Conservation (phyloP, 805 yeast genomes). For the Yarrowia divulgata region DNA sequence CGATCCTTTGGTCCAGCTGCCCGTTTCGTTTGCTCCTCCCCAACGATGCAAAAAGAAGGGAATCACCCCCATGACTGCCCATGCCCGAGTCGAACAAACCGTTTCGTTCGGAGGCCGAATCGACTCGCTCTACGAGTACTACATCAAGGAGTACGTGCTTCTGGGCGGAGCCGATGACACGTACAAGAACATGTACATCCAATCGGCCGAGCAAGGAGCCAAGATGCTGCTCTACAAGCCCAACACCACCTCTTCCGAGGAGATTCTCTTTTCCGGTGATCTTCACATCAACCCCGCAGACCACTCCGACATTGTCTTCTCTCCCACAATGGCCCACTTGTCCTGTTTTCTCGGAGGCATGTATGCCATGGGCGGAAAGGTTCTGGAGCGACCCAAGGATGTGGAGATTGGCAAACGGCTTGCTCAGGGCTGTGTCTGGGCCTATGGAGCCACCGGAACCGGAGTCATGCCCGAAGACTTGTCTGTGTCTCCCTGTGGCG, state of each 20-base stretch:
- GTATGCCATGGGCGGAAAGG: conserved; percentile 57
- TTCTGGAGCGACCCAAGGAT: conserved; percentile 53
- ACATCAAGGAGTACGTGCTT: conserved; percentile 58
- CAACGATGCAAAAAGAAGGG: conserved; percentile 27
- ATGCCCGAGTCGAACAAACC: conserved; percentile 15
- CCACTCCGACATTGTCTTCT: conserved; percentile 2
- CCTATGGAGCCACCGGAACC: conserved; percentile 52
- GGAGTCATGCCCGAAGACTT: conserved; percentile 57
- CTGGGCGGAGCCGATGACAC: conserved; percentile 52
- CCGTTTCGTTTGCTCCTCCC: conserved; percentile 5
- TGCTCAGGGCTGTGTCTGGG: conserved; percentile 59
- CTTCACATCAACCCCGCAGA: conserved; percentile 18
- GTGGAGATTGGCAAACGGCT: conserved; percentile 54
- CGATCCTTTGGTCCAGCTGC: conserved; percentile 21
- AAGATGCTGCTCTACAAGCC: conserved; percentile 57
- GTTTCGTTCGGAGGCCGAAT: conserved; percentile 54
- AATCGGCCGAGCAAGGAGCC: conserved; percentile 52
- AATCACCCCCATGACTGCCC: conserved; percentile 2
- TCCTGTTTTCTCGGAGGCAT: conserved; percentile 64
- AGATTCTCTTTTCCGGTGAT: conserved; percentile 50
- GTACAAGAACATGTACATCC: conserved; percentile 50
- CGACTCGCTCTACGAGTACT: conserved; percentile 59
- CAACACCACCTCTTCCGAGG: conserved; percentile 53
- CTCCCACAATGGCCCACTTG: conserved; percentile 53
- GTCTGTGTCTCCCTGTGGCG: conserved; percentile 12